Base-by-base conservation (phyloP, 768 basidiomycete genomes). In the Kondoa subrosea region DNA sequence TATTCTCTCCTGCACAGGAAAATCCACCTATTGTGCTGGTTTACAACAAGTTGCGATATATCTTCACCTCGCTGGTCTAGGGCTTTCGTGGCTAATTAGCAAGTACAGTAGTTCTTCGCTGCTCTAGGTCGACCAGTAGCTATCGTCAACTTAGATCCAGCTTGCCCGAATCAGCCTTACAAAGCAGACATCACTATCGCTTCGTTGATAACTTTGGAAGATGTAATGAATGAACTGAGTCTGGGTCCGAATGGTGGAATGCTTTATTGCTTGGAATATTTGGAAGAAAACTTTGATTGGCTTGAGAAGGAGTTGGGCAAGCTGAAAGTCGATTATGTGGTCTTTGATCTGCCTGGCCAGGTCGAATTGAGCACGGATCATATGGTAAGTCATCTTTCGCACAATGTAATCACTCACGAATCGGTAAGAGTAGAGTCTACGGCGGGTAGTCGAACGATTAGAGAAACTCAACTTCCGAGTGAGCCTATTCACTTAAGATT, bases 331-430 rank as follows among this genome's bases (percentile, higher is more conserved):
- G 84, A 85, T 27, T 96, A 93, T 77, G 83, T 96, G 50, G 80
- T 99, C 34, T 95, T 99, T 76, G 95, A 99, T 76, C 82, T 95
- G 2, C 91, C 95, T 0, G 95, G 95, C 0, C 95, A 99, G 79
- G 95, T 97, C 64, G 95, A 99, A 77, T 79, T 99, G 60, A 91
- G 88, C 77, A 99, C 95, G 64, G 95, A 93, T 76, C 93, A 97
- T 63, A 63, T 63, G 61, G 61, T 63, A 3, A 25, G 58, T 76
- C 64, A 16, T 31, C 58, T 59, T 4, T 25, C 25, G 58, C 15
- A 63, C 33, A 3, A 31, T 63, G 61, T 4, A 25, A 26, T 59
- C 8, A 4, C 16, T 27, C 15, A 31, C n/a, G 61, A 32, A n/a
- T 32, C 8, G 3, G 27, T 60, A 85, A 86, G 4, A n/a, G n/a